Percentiles rank a stretch among this genome's conserved stretches.
These are phyloP conservation scores for Monosporascus sp. DNA, from an alignment of 2,329 filamentous ascomycete species.

Conservation along the genomic window DNA sequence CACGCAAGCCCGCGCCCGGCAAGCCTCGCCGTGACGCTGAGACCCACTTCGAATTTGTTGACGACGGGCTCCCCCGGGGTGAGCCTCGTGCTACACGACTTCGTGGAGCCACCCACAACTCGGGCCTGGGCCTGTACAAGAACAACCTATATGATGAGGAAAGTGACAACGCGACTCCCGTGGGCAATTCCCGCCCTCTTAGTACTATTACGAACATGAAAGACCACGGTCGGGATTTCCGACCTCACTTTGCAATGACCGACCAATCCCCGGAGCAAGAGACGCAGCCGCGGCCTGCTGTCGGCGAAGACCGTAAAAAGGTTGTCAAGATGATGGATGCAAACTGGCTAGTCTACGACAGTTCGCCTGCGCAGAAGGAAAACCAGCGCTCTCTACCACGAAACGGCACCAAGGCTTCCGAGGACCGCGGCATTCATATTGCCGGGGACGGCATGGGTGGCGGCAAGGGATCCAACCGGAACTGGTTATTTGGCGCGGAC, in stretches of 20 bases:
- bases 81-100: conserved; percentile 42
- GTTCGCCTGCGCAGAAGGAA: conserved; percentile 51
- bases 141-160: conserved; percentile 66
- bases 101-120: conserved; percentile 57
- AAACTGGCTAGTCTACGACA: conserved; percentile 52
- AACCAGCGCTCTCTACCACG: conserved; percentile 30
- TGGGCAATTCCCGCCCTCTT: conserved; percentile 40
- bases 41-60: conserved; percentile 76
- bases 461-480: conserved; percentile 45
- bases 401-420: conserved; percentile 23
- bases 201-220: conserved; percentile 67
- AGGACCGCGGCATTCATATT: conserved; percentile 38
- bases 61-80: conserved; percentile 59
- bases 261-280: conserved; percentile 57
- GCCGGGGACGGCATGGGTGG: conserved; percentile 64
- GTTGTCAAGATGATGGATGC: conserved; percentile 69
- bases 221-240: conserved; percentile 71
- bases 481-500: conserved; percentile 54
- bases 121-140: conserved; percentile 67
- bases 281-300: conserved; percentile 34
- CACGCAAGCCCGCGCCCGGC: conserved; percentile 50
- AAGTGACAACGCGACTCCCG: conserved; percentile 31
- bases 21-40: conserved; percentile 75
- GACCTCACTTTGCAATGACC: conserved; percentile 68
- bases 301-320: conserved; percentile 59